These are phyloP conservation scores for Sordariomycetes sp. DNA, from an alignment of 2,329 filamentous ascomycete genomes.

Conservation along the genomic window DNA sequence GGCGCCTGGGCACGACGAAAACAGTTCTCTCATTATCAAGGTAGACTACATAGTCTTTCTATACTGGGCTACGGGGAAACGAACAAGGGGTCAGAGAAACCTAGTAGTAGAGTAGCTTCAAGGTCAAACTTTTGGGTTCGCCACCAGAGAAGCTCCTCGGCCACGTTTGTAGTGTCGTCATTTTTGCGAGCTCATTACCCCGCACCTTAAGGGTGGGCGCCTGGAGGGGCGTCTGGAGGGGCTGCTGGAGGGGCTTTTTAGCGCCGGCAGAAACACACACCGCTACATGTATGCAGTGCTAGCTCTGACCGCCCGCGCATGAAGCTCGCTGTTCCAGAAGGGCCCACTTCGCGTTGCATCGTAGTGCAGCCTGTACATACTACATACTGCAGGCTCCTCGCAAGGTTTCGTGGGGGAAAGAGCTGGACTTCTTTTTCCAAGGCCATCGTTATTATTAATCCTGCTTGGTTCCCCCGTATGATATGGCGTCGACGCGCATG, in stretches of 20 bases:
- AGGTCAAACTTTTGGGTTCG: neutral
- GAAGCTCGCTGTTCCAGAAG: constrained; percentile 12
- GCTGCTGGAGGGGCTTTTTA: neutral
- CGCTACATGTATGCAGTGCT: no score
- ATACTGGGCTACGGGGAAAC: neutral
- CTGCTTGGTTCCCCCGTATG: neutral
- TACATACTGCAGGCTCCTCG: no score
- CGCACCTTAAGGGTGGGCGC: neutral
- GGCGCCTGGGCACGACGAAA: neutral
- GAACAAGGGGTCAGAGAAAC: neutral
- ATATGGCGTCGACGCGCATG: constrained; percentile 34
- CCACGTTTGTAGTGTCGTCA: neutral
- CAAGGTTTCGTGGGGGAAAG: neutral
- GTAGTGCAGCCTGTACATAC: no score
- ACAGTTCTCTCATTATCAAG: neutral
- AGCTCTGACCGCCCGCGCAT: constrained; percentile 4
- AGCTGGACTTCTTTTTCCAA: neutral
- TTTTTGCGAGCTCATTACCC: neutral
- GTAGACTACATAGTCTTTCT: neutral
- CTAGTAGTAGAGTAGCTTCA: neutral
- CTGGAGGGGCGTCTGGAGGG: neutral
- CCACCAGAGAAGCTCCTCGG: neutral
- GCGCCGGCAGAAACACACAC: constrained; percentile 16
- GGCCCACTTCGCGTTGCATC: constrained; percentile 1
- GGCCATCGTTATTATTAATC: neutral